phyloP scores from a whole-genome alignment of 352 stramenopile species.

The Phytopythium boreale region DNA sequence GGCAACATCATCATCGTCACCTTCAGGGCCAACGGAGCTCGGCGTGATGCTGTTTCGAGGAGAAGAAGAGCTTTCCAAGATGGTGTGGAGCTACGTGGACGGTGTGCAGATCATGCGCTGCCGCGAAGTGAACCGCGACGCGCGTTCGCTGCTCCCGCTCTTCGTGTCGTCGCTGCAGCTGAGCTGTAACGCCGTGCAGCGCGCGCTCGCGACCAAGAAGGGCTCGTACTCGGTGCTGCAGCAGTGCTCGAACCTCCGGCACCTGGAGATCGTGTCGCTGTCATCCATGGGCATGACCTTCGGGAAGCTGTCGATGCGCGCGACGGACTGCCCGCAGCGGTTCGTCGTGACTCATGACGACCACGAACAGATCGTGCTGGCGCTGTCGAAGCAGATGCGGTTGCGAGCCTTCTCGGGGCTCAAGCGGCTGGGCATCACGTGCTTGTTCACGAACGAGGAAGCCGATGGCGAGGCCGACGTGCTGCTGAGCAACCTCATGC shows the following conservation, averaged over 20 bases:
- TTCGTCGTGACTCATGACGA: conserved; percentile 87
- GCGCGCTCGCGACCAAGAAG: conserved; percentile 41
- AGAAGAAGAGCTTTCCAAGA: conserved; percentile 61
- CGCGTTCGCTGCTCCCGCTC: conserved; percentile 36
- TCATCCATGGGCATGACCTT: conserved; percentile 75
- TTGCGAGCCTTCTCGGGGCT: conserved; percentile 53
- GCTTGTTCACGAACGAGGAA: conserved; percentile 86
- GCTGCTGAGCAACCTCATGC: conserved; percentile 76
- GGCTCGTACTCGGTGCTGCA: conserved; percentile 42
- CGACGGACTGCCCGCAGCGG: conserved; percentile 78
- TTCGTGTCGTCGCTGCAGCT: conserved; percentile 76
- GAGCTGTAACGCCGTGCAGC: conserved; percentile 75
- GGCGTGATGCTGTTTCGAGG: conserved; percentile 58
- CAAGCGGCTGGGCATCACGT: conserved; percentile 64
- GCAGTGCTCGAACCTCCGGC: conserved; percentile 58
- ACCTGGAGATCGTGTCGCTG: conserved; percentile 78
- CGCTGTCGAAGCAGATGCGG: conserved; percentile 65
- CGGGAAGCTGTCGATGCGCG: conserved; percentile 81
- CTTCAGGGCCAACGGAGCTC: conserved; percentile 19
- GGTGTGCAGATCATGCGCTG: conserved; percentile 76
- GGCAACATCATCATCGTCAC: neutral
- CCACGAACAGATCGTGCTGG: conserved; percentile 82
- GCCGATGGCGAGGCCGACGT: conserved; percentile 81
- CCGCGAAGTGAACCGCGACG: conserved; percentile 47
- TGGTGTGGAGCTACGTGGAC: conserved; percentile 79